Evolutionary conservation across 129 eudicot species (phyloP).

Genomic region (Scalesia atractyloides): DNA sequence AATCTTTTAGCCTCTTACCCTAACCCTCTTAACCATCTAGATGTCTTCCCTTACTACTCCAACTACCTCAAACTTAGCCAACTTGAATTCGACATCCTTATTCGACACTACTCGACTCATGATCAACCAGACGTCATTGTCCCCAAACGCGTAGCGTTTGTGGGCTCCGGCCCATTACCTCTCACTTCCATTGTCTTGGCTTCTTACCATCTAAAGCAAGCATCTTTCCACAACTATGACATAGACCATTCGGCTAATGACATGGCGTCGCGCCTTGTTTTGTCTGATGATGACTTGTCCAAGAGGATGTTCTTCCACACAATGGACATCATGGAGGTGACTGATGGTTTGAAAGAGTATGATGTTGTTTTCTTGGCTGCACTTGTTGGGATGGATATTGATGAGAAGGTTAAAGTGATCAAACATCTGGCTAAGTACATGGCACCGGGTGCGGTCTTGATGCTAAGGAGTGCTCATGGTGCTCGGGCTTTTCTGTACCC

Average conservation of each 20-base stretch:
- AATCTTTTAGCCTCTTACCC: constrained; percentile 44
- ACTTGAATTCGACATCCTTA: constrained; percentile 59
- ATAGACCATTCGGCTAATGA: constrained; percentile 53
- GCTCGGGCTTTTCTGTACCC: constrained; percentile 83
- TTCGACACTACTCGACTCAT: constrained; percentile 20
- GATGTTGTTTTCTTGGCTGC: constrained; percentile 80
- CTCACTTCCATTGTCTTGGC: constrained; percentile 37
- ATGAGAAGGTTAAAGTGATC: constrained; percentile 47
- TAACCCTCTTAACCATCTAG: constrained; percentile 57
- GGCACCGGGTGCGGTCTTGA: constrained; percentile 64
- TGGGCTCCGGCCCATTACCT: constrained; percentile 41
- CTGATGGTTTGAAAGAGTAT: constrained; percentile 42
- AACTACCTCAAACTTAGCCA: constrained; percentile 54
- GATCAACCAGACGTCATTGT: neutral
- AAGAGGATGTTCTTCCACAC: constrained; percentile 62
- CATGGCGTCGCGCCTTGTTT: constrained; percentile 55
- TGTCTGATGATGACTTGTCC: constrained; percentile 51
- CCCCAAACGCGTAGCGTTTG: constrained; percentile 50
- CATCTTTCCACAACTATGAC: constrained; percentile 72
- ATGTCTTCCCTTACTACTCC: constrained; percentile 23
- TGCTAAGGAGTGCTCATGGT: constrained; percentile 87
- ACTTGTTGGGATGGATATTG: constrained; percentile 72
- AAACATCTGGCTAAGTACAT: constrained; percentile 56
- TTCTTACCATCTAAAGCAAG: constrained; percentile 39
- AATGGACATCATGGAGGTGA: constrained; percentile 50